phyloP scores from a whole-genome alignment of 2,329 filamentous ascomycete species.

The Grosmannia serpens region DNA sequence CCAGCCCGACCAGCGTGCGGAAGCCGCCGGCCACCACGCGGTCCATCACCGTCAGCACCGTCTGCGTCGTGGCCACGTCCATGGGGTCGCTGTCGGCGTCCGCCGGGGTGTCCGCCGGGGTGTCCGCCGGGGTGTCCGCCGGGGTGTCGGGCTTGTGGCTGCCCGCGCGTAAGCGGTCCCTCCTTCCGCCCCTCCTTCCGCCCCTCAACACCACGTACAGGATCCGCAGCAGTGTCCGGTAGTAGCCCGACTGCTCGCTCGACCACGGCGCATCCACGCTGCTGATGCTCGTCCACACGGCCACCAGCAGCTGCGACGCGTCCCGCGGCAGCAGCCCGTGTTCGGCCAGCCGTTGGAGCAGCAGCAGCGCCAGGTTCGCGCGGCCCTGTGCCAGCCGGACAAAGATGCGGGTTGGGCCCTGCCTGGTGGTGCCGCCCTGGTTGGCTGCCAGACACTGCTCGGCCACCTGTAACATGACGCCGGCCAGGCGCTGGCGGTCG shows the following conservation, averaged over 20 bases:
- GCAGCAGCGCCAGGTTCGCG: slow-evolving; percentile 67
- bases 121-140: too few species aligned
- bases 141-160: too few species aligned
- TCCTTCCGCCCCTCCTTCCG: background rate
- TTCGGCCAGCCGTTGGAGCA: slow-evolving; percentile 70
- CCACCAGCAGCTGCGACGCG: slow-evolving; percentile 37
- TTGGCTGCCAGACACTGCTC: slow-evolving; percentile 72
- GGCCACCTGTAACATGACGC: slow-evolving; percentile 55
- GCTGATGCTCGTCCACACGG: slow-evolving; percentile 40
- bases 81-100: slow-evolving; percentile 18
- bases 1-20: slow-evolving; percentile 63
- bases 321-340: slow-evolving; percentile 36
- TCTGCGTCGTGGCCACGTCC: slow-evolving; percentile 40
- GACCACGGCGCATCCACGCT: slow-evolving; percentile 42
- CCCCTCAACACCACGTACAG: slow-evolving; percentile 67
- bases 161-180: too few species aligned
- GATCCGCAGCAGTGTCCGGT: slow-evolving; percentile 71
- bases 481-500: slow-evolving; percentile 31
- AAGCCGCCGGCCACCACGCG: slow-evolving; percentile 73
- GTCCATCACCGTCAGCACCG: slow-evolving; percentile 69
- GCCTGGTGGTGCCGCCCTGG: slow-evolving; percentile 49
- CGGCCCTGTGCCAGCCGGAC: slow-evolving; percentile 63
- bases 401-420: slow-evolving; percentile 69
- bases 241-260: slow-evolving; percentile 51
- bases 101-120: background rate